Evolutionary conservation across 495 filamentous ascomycete species (phyloP), one percentile per base, ranked within the genome.

Genomic region (Jackrogersella minutella): DNA sequence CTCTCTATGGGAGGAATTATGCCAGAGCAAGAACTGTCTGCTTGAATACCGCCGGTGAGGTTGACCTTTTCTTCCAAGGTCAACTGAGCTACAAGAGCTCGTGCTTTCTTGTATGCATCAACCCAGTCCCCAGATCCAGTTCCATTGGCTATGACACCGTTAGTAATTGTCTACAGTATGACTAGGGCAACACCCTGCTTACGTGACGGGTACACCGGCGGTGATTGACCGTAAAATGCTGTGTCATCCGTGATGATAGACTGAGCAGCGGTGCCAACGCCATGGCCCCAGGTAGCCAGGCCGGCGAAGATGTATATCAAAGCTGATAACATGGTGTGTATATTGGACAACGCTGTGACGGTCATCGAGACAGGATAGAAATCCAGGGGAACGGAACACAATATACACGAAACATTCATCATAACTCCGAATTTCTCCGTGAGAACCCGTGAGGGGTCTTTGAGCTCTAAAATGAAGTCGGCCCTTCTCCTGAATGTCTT

Each of bases 101-200:
- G 76, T 0, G 87, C 87, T 67, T 85, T 87, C 1, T 69, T 43
- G 58, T 84, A 81, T 0, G 86, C 79, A 40, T 74, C 73, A 5
- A 74, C 73, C 85, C 85, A 88, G 34, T 67, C 61, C 2, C 79
- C 77, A 10, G 28, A 43, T 0, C 79, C 78, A 0, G 73, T 73
- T 30, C 78, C 75, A 46, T 74, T 69, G n/a, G 79, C 90, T 93
- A 88, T 65, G 80, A 80, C n/a, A 82, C 84, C 16, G 88, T 91
- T 71, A 92, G 91, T 70, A 76, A 80, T 5, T 87, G 84, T 26
- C 55, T 19, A 7, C 10, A 63, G 3, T 21, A 17, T 26, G 43
- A 37, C 13, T 26, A 0, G 17, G 2, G 28, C 0, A 40, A 3
- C 17, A 3, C 14, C 16, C 3, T 22, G 75, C 78, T 58, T 69